Evolutionary conservation across 108 stramenopile species (phyloP).

Genomic region (Pseudonitzschia delicatissima): DNA sequence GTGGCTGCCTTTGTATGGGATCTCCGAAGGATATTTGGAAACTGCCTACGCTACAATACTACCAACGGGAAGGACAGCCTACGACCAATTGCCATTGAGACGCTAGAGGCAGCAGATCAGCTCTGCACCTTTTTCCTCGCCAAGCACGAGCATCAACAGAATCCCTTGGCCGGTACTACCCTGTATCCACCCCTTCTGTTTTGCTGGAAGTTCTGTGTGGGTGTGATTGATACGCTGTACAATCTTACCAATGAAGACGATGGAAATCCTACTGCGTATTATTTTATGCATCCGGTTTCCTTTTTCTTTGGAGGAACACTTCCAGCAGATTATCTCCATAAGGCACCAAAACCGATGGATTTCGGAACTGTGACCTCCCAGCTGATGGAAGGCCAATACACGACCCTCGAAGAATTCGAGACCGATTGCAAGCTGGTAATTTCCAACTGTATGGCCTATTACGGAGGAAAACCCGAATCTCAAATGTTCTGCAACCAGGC

Average conservation of each 20-base stretch:
- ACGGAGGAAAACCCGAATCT: constrained; percentile 56
- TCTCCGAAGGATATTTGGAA: constrained; percentile 70
- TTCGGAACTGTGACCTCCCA: constrained; percentile 72
- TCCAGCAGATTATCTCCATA: constrained; percentile 66
- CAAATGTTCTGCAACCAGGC: constrained; percentile 58
- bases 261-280: constrained; percentile 64
- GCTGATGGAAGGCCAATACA: constrained; percentile 67
- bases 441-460: constrained; percentile 66
- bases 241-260: constrained; percentile 67
- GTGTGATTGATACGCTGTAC: constrained; percentile 56
- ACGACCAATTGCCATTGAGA: constrained; percentile 60
- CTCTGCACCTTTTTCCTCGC: constrained; percentile 62
- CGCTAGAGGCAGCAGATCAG: constrained; percentile 53
- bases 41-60: constrained; percentile 83
- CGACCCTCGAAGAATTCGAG: constrained; percentile 48
- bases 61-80: constrained; percentile 51
- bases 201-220: constrained; percentile 79
- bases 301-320: constrained; percentile 64
- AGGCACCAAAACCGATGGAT: constrained; percentile 70
- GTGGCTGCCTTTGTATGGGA: constrained; percentile 70
- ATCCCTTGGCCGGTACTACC: constrained; percentile 10
- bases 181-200: constrained; percentile 68
- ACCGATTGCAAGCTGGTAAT: constrained; percentile 70
- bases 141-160: constrained; percentile 37
- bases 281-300: constrained; percentile 73